Percentiles rank a stretch among this genome's conserved stretches.
Conservation (phyloP, 2,329 filamentous ascomycete species). For the Colletotrichum sp. region DNA sequence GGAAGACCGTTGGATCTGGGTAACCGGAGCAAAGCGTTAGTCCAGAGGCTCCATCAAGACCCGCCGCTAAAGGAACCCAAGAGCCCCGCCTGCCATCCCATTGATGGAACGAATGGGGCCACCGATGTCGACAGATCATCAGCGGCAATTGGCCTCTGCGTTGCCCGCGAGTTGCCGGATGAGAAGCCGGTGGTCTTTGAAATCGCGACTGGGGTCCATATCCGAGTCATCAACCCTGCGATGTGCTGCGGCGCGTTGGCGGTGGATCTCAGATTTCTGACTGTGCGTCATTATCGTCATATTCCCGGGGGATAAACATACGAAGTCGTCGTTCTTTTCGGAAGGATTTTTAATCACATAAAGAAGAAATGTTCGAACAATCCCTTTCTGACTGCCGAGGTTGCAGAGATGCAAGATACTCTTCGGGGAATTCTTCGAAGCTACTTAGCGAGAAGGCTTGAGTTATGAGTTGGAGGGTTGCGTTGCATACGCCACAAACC, state of each 20-base stretch:
- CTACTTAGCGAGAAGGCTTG: neutral
- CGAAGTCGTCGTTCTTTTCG: neutral
- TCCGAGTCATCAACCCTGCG: conserved; percentile 13
- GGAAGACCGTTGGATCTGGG: neutral
- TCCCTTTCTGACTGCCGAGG: neutral
- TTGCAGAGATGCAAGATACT: neutral
- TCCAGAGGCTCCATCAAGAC: neutral
- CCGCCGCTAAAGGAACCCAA: neutral
- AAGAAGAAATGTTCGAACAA: neutral
- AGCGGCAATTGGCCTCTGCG: neutral
- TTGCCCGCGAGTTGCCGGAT: neutral
- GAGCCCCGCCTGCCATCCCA: neutral
- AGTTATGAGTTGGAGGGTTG: neutral
- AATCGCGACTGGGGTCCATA: neutral
- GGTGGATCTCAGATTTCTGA: neutral
- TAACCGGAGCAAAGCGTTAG: neutral
- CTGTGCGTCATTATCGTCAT: conserved; percentile 8
- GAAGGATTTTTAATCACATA: neutral
- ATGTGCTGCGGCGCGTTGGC: neutral
- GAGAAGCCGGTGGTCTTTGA: neutral
- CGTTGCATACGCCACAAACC: neutral
- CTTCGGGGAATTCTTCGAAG: neutral
- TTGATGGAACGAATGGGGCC: neutral
- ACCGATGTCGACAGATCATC: neutral
- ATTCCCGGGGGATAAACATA: neutral